Evolutionary conservation across 2,329 filamentous ascomycete species (phyloP).

Genomic region (Capronia coronata): DNA sequence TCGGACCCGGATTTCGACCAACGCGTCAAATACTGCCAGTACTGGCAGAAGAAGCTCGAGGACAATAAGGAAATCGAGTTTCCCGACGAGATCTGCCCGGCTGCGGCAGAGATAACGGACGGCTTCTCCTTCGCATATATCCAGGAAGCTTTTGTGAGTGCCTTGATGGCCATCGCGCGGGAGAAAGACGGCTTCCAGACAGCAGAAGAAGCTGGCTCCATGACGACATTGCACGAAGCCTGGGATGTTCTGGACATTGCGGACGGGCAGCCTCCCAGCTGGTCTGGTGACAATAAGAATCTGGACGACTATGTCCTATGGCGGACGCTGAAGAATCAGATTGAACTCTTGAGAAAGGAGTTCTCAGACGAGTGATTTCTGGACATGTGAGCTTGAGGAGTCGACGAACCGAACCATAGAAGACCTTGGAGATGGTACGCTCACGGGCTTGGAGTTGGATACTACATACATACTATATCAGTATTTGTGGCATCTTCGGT

Average conservation of each 20-base stretch:
- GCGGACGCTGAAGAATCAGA: constrained; percentile 39
- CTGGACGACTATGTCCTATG: constrained; percentile 38
- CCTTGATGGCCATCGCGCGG: constrained; percentile 34
- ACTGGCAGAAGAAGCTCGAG: constrained; percentile 36
- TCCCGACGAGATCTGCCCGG: constrained; percentile 36
- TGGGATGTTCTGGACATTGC: constrained; percentile 20
- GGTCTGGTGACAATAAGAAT: constrained; percentile 27
- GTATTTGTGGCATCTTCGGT: too few relatives aligned
- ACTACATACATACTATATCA: too few relatives aligned
- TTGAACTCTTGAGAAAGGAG: constrained; percentile 39
- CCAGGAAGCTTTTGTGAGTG: constrained; percentile 40
- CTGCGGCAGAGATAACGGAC: constrained; percentile 39
- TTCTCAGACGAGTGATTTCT: constrained; percentile 27
- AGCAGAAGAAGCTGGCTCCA: neutral
- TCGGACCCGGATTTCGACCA: constrained; percentile 35
- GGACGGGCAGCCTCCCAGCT: neutral
- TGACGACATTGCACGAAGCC: constrained; percentile 5
- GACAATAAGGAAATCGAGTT: constrained; percentile 34
- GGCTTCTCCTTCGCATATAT: constrained; percentile 44
- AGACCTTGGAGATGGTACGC: too few relatives aligned
- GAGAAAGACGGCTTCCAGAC: neutral
- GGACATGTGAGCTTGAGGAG: neutral
- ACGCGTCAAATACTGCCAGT: constrained; percentile 39
- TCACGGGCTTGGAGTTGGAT: too few relatives aligned
- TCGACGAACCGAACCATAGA: neutral